These are phyloP conservation scores for Scolecobasidium constrictum DNA, from an alignment of 2,329 filamentous ascomycete genomes.

Conservation along the genomic window DNA sequence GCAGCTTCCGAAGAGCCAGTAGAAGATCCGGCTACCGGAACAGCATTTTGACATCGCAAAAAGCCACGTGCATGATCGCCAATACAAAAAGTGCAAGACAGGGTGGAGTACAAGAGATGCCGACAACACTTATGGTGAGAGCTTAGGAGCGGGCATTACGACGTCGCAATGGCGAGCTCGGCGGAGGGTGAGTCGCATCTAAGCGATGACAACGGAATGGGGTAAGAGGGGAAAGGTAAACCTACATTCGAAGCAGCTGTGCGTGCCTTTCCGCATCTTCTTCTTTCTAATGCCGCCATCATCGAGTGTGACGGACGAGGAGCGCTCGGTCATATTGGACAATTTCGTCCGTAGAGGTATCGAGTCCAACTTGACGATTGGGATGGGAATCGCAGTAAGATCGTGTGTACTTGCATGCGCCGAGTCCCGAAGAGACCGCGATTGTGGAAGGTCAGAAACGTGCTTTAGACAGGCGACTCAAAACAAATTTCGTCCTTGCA, in stretches of 20 bases:
- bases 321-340: conserved; percentile 5
- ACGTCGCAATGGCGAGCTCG: neutral
- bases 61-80: neutral
- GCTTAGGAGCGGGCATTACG: neutral
- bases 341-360: neutral
- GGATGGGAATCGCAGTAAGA: neutral
- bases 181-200: neutral
- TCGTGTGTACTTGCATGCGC: neutral
- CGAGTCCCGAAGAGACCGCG: neutral
- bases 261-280: conserved; percentile 33
- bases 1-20: conserved; percentile 6
- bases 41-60: neutral
- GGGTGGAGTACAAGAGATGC: too few species aligned
- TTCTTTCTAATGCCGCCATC: conserved; percentile 19
- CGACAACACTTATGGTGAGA: too few species aligned
- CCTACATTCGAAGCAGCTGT: conserved; percentile 34
- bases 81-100: neutral
- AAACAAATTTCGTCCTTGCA: neutral
- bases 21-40: neutral
- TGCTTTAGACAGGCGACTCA: neutral
- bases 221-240: conserved; percentile 8
- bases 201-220: neutral
- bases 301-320: conserved; percentile 6
- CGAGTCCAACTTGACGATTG: neutral
- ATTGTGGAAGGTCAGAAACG: neutral